phyloP scores from a whole-genome alignment of 1,284 basidiomycete species.

The Xerocomus cyaneibrunnescens region DNA sequence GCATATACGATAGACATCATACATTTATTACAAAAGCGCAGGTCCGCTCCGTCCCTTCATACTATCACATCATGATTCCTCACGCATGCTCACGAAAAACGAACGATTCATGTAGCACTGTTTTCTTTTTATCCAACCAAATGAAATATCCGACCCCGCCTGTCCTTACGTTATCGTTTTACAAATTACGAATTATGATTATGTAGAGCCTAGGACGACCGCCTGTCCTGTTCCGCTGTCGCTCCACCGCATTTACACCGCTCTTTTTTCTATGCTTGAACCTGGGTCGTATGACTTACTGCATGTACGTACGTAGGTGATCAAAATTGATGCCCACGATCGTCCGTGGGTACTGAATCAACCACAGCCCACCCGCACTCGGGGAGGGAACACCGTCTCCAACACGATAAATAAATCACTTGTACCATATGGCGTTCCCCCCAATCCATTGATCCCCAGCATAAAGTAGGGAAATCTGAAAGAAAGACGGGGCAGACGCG shows the following conservation, averaged over 20 bases:
- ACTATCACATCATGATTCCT: conserved; percentile 8
- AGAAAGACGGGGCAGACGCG: neutral
- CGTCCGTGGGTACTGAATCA: neutral
- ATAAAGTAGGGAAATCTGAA: neutral
- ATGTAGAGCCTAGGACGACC: neutral
- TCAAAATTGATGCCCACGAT: neutral
- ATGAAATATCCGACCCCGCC: conserved; percentile 26
- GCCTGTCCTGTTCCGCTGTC: conserved; percentile 1
- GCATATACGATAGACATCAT: conserved; percentile 31
- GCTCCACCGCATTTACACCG: neutral
- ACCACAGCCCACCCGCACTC: neutral
- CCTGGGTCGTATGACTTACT: neutral
- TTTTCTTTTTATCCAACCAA: neutral
- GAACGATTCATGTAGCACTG: conserved; percentile 18
- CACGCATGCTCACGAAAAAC: conserved; percentile 22
- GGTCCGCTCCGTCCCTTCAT: conserved; percentile 8
- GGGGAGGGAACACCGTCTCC: neutral
- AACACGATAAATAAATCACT: neutral
- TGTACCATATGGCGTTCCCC: neutral
- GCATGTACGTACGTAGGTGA: neutral
- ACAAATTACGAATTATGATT: conserved; percentile 1
- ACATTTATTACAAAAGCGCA: conserved; percentile 9
- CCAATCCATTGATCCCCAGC: conserved; percentile 1
- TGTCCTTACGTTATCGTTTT: conserved; percentile 18
- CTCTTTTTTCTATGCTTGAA: neutral